These are phyloP conservation scores for Auxenochlorella pyrenoidosa DNA, from an alignment of 139 green algal genomes.

Conservation along the genomic window DNA sequence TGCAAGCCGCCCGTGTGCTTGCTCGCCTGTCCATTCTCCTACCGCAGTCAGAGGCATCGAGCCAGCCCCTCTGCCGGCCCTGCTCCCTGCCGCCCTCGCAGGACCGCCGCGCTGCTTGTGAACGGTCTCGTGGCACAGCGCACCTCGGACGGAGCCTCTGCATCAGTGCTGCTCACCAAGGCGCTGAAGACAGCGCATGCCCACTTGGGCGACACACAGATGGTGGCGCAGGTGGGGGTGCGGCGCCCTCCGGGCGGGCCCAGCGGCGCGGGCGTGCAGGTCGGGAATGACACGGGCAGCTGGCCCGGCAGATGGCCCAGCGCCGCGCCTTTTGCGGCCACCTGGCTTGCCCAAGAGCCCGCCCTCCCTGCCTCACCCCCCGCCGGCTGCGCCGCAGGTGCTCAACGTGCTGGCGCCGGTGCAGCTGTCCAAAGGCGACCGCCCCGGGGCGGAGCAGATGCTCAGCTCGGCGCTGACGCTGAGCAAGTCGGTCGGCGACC, in stretches of 20 bases:
- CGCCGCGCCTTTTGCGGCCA: too few species aligned
- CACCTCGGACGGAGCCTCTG: slow-evolving; percentile 14
- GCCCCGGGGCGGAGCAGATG: slow-evolving; percentile 38
- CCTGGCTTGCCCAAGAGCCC: too few species aligned
- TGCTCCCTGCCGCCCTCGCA: neutral
- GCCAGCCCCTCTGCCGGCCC: neutral
- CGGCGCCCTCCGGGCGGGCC: too few species aligned
- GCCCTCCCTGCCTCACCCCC: too few species aligned
- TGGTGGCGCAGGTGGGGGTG: slow-evolving; percentile 34
- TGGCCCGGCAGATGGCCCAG: too few species aligned
- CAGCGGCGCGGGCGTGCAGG: too few species aligned
- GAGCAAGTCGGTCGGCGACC: slow-evolving; percentile 31
- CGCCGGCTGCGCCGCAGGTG: neutral
- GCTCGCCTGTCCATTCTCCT: too few species aligned
- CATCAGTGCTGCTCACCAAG: slow-evolving; percentile 39
- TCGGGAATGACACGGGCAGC: too few species aligned
- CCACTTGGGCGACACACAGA: slow-evolving; percentile 40
- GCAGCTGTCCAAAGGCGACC: slow-evolving; percentile 32
- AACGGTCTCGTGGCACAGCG: slow-evolving; percentile 21
- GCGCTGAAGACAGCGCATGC: slow-evolving; percentile 44
- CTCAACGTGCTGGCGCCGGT: slow-evolving; percentile 47
- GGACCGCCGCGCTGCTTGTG: slow-evolving; percentile 18
- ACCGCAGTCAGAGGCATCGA: too few species aligned
- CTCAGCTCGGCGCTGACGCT: slow-evolving; percentile 40
- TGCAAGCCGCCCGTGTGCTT: too few species aligned